Conservation (phyloP, 2,329 filamentous ascomycete species). For the Calonectria hawksworthii region DNA sequence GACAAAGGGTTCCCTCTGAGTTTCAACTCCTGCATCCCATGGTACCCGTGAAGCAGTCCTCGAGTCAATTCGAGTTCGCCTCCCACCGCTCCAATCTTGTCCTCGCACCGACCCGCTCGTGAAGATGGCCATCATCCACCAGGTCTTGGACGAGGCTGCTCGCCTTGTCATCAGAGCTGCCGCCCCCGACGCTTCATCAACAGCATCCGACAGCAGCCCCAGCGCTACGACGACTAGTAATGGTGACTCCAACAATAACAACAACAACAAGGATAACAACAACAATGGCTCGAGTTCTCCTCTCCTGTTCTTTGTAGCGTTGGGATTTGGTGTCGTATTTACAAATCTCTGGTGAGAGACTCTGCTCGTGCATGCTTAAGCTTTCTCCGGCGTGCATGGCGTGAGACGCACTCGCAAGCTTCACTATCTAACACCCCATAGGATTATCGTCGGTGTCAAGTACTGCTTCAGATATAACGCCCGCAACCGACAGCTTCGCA, state of each 20-base stretch:
- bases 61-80: conserved; percentile 45
- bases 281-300: conserved; percentile 57
- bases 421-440: conserved; percentile 56
- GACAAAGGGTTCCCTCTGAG: conserved; percentile 18
- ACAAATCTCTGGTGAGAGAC: conserved; percentile 95
- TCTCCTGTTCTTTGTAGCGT: conserved; percentile 86
- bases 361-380: conserved; percentile 20
- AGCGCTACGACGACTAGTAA: conserved; percentile 34
- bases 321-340: conserved; percentile 98
- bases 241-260: conserved; percentile 13
- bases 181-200: conserved; percentile 34
- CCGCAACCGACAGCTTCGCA: conserved; percentile 84
- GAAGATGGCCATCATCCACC: conserved; percentile 44
- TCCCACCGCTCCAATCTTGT: conserved; percentile 34
- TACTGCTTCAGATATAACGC: conserved; percentile 99
- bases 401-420: conserved; percentile 73
- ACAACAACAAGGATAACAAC: conserved; percentile 33
- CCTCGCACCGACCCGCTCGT: conserved; percentile 30
- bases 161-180: conserved; percentile 43
- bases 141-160: conserved; percentile 44
- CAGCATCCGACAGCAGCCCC: conserved; percentile 37
- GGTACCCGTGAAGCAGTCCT: conserved; percentile 44
- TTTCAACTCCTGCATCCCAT: conserved; percentile 41
- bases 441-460: conserved; percentile 99
- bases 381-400: conserved; percentile 29